phyloP scores from a whole-genome alignment of 139 green algal genomes.

The Ettlia oleoabundans region DNA sequence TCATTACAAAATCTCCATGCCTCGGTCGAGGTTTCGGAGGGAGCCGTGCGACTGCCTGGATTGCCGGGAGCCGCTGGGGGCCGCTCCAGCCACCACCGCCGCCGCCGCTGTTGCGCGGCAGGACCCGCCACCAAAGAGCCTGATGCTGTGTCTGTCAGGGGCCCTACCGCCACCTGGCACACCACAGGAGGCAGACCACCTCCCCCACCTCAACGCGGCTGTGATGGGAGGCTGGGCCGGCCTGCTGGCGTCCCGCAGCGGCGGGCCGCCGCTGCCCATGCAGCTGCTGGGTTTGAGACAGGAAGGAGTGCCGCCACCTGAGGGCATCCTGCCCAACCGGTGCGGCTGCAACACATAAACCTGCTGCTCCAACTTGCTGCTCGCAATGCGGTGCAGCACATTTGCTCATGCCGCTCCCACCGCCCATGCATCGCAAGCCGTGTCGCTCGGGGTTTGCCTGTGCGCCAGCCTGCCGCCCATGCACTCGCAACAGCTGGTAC shows the following conservation, averaged over 20 bases:
- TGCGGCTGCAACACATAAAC: too few relatives aligned
- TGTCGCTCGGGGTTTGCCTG: too few relatives aligned
- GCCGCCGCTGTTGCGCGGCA: constrained; percentile 32
- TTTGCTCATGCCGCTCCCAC: too few relatives aligned
- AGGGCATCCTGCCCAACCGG: constrained; percentile 10
- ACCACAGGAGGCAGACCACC: background rate
- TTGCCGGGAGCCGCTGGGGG: background rate
- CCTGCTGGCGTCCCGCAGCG: background rate
- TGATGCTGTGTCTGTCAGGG: constrained; percentile 53
- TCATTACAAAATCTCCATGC: constrained; percentile 23
- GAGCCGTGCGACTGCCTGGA: constrained; percentile 48
- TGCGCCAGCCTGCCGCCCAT: too few relatives aligned
- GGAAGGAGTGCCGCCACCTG: background rate
- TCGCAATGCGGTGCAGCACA: too few relatives aligned
- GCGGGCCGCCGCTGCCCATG: constrained; percentile 18
- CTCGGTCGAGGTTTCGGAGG: constrained; percentile 1
- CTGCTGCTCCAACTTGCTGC: too few relatives aligned
- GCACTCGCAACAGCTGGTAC: too few relatives aligned
- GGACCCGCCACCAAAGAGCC: constrained; percentile 62
- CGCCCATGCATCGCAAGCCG: too few relatives aligned
- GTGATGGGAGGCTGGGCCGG: constrained; percentile 16
- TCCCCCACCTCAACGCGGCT: constrained; percentile 56
- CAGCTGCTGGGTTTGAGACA: constrained; percentile 53
- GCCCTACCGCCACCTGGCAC: background rate
- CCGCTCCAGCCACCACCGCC: background rate